phyloP scores from a whole-genome alignment of 495 filamentous ascomycete genomes.

The Penicillium simplicissimum region DNA sequence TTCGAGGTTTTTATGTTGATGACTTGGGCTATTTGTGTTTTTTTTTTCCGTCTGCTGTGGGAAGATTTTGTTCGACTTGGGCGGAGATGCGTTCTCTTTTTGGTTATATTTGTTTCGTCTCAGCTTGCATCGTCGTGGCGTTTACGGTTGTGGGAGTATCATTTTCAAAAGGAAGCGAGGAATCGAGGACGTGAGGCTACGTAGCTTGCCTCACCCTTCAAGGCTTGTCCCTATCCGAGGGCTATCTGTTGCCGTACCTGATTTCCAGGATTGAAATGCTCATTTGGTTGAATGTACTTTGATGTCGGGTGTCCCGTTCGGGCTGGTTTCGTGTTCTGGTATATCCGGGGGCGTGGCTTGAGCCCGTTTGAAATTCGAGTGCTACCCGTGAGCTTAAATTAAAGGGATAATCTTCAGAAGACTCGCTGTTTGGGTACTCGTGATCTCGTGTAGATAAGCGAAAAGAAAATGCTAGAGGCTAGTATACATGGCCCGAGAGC shows the following conservation, averaged over 20 bases:
- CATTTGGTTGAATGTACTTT: background rate
- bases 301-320: background rate
- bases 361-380: background rate
- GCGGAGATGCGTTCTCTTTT: background rate
- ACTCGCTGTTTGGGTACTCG: background rate
- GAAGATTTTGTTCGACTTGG: background rate
- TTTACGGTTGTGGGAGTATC: background rate
- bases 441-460: conserved; percentile 8
- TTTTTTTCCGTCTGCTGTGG: background rate
- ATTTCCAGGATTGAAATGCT: background rate
- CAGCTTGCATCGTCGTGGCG: background rate
- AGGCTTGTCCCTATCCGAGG: background rate
- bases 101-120: background rate
- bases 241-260: background rate
- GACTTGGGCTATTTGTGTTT: background rate
- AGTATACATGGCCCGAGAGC: background rate
- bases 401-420: background rate
- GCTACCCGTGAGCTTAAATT: background rate
- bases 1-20: background rate
- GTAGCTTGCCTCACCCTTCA: background rate
- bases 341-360: background rate
- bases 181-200: background rate
- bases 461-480: background rate
- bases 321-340: background rate
- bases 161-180: background rate